Conservation (phyloP, 2,329 filamentous ascomycete genomes). For the Neofusicoccum kwambonambiense region DNA sequence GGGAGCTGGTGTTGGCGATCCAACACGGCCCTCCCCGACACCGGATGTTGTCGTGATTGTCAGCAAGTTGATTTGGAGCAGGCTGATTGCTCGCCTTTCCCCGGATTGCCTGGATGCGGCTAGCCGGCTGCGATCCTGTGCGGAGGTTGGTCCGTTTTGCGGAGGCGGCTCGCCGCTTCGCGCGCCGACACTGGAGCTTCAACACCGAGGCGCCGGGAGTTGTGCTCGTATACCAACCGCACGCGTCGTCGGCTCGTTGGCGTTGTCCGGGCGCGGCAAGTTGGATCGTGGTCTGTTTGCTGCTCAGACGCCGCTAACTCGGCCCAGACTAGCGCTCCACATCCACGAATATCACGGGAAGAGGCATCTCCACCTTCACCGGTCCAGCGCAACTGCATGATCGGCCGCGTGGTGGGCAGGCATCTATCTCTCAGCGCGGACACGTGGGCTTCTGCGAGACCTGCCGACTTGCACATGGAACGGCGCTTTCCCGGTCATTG, state of each 20-base stretch:
- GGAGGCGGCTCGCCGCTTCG: not conserved
- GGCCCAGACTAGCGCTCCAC: not conserved
- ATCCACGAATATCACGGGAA: not conserved
- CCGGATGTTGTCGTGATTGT: slow-evolving; percentile 1
- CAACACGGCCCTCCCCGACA: not conserved
- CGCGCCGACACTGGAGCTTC: too few relatives aligned
- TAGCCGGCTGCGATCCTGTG: not conserved
- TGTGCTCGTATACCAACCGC: too few relatives aligned
- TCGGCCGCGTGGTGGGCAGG: not conserved
- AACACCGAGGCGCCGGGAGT: too few relatives aligned
- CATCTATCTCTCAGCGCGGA: not conserved
- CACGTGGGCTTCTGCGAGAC: not conserved
- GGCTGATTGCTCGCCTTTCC: not conserved
- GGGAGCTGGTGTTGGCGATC: not conserved
- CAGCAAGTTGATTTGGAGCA: not conserved
- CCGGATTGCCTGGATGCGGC: not conserved
- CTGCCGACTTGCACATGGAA: not conserved
- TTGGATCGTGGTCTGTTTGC: too few relatives aligned
- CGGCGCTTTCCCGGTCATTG: not conserved
- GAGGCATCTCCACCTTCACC: not conserved
- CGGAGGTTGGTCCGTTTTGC: not conserved
- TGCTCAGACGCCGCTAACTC: not conserved
- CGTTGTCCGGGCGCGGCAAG: too few relatives aligned
- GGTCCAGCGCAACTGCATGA: not conserved
- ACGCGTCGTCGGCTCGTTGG: too few relatives aligned